These are phyloP conservation scores for Sequoia sempervirens DNA, from an alignment of 75 land plant genomes.

Conservation along the genomic window DNA sequence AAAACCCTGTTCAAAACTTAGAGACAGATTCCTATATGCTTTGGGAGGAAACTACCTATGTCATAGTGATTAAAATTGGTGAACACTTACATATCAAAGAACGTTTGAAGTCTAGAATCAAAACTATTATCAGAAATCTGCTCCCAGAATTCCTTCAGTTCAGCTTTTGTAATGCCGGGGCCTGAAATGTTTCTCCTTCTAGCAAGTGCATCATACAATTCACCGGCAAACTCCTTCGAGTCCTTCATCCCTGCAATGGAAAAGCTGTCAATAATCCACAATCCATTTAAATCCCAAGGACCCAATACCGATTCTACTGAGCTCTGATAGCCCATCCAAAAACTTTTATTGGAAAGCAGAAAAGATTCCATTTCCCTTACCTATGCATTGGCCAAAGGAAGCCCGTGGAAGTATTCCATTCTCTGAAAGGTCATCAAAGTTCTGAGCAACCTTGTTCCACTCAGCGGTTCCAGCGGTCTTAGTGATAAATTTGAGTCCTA, in stretches of 20 bases:
- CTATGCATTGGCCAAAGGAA: conserved; percentile 76
- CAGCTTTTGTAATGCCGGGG: conserved; percentile 32
- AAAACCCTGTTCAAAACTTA: not conserved
- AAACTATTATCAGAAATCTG: conserved; percentile 74
- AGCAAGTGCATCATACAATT: conserved; percentile 59
- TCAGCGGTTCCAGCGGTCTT: conserved; percentile 43
- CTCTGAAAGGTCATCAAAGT: conserved; percentile 47
- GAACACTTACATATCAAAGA: conserved; percentile 74
- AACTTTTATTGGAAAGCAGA: not conserved
- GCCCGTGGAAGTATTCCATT: conserved; percentile 43
- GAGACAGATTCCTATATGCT: not conserved
- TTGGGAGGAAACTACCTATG: not conserved
- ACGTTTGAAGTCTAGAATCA: conserved; percentile 68
- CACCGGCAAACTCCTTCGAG: conserved; percentile 69
- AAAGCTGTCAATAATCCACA: not conserved
- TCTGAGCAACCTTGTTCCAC: conserved; percentile 56
- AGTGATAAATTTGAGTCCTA: conserved; percentile 72
- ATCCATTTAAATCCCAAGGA: not conserved
- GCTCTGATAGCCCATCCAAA: not conserved
- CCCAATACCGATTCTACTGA: not conserved
- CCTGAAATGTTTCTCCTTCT: conserved; percentile 43
- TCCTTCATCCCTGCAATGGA: conserved; percentile 65
- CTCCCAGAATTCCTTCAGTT: conserved; percentile 68
- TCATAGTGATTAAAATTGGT: not conserved
- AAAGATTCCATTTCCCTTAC: conserved; percentile 13